Evolutionary conservation across 129 eudicot species (phyloP), one percentile per base, ranked within the genome.

Genomic region (Gnaphalium uliginosum): DNA sequence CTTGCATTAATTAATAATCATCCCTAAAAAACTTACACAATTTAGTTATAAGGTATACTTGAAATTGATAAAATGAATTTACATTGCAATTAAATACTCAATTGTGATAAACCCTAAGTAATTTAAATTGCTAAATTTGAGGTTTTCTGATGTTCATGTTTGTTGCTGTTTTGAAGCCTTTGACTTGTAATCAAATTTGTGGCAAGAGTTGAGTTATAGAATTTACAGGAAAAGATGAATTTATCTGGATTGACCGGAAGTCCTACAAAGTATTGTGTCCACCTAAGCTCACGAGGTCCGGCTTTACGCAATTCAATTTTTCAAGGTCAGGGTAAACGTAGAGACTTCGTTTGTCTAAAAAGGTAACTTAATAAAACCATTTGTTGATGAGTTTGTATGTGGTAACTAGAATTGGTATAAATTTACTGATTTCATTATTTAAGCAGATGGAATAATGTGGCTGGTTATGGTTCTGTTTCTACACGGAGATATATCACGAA

Each of bases 381-480:
- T 46, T 61, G 25, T 41, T 73, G n/a, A 63, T 71, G 18, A 64
- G 35, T 39, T 77, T 86, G 48, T 43, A 67, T 67, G 76, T 50
- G 77, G 39, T 76, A 43, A 48, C 8, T 4, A 1, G 72, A 26
- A 53, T 73, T 24, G 4, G 53, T 56, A 6, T 35, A 65, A 54
- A 69, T 76, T 77, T 39, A 15, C 68, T 24, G 14, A 73, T 68
- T 43, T 39, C 33, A 62, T 30, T 48, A 25, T 81, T 79, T 58
- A 50, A 87, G 74, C 79, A 94, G 96, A 71, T 86, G 81, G 62
- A 74, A 37, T 74, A 78, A 81, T 70, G 81, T 83, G 86, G 79
- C 72, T 56, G 80, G 83, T 66, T 63, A 6, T 21, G 79, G 83
- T 66, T 67, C 76, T 56, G 79, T 81, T 66, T 67, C 76, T 50